Conservation (phyloP, 2,329 filamentous ascomycete species). For the Ophiocordyceps unilateralis region DNA sequence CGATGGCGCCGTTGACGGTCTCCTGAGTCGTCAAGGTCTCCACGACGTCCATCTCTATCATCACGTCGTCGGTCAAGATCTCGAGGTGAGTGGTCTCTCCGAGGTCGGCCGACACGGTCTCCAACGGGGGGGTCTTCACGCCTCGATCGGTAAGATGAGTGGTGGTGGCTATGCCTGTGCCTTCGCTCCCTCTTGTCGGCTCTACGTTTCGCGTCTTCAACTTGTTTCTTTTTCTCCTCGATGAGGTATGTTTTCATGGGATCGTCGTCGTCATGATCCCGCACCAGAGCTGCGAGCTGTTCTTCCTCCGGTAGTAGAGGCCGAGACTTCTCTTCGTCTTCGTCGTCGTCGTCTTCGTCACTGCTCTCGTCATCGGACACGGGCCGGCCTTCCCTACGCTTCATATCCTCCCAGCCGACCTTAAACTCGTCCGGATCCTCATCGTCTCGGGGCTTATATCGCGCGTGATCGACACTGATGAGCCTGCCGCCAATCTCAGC, state of each 20-base stretch:
- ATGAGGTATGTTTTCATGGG: conserved; percentile 91
- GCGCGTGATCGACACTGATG: conserved; percentile 77
- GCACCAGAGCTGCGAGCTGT: conserved; percentile 58
- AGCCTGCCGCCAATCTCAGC: conserved; percentile 66
- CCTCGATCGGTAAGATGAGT: conserved; percentile 2
- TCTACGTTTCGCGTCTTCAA: conserved; percentile 47
- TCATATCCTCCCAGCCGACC: conserved; percentile 43
- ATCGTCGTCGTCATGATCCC: conserved; percentile 83
- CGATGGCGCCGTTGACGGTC: neutral
- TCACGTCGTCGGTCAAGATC: neutral
- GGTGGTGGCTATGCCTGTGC: conserved; percentile 30
- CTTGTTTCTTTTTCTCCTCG: conserved; percentile 79
- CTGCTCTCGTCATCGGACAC: conserved; percentile 27
- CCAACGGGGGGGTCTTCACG: neutral
- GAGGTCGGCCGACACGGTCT: neutral
- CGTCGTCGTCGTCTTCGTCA: conserved; percentile 27
- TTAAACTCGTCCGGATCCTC: conserved; percentile 44
- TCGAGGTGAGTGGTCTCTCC: neutral
- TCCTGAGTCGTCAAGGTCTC: neutral
- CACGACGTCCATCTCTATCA: neutral
- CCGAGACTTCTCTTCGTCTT: conserved; percentile 16
- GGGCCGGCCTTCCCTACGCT: conserved; percentile 29
- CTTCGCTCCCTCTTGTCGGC: conserved; percentile 30
- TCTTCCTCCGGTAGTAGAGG: conserved; percentile 60
- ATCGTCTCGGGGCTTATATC: conserved; percentile 79